These are phyloP conservation scores for Tulasnella sp. DNA, from an alignment of 768 basidiomycete species.

Conservation along the genomic window DNA sequence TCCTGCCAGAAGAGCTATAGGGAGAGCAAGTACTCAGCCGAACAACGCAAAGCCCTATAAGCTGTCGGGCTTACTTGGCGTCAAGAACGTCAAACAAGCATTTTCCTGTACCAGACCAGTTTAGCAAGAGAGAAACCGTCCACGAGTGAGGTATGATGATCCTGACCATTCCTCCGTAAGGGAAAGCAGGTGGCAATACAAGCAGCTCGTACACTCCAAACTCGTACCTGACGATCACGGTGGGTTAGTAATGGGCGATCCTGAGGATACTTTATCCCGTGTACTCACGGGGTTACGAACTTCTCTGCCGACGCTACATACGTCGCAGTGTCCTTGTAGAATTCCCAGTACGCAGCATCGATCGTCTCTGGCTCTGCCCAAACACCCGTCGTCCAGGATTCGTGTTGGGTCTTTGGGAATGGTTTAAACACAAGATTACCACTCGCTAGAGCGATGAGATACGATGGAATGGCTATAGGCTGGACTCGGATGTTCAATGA, in stretches of 20 bases:
- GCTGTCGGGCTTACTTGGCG: slow-evolving; percentile 50
- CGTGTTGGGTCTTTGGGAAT: slow-evolving; percentile 50
- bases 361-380: slow-evolving; percentile 87
- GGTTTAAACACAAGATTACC: slow-evolving; percentile 62
- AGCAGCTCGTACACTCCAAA: slow-evolving; percentile 87
- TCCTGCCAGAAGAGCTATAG: slow-evolving; percentile 66
- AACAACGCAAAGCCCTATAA: neutral
- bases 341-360: slow-evolving; percentile 74
- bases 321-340: slow-evolving; percentile 75
- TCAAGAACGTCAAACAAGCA: slow-evolving; percentile 76
- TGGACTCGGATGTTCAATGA: slow-evolving; percentile 28
- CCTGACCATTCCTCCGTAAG: slow-evolving; percentile 83
- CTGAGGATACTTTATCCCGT: neutral
- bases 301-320: slow-evolving; percentile 25
- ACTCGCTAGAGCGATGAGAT: slow-evolving; percentile 83
- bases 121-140: neutral
- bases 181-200: slow-evolving; percentile 84
- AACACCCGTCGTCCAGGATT: slow-evolving; percentile 70
- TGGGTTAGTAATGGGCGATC: neutral
- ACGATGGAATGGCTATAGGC: slow-evolving; percentile 79
- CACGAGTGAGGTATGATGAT: too few species aligned
- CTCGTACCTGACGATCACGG: slow-evolving; percentile 37
- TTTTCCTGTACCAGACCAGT: slow-evolving; percentile 53
- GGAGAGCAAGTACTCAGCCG: slow-evolving; percentile 1
- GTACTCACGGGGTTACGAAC: slow-evolving; percentile 10